These are phyloP conservation scores for Rossbeevera mucosa DNA, from an alignment of 768 basidiomycete species.

Conservation along the genomic window DNA sequence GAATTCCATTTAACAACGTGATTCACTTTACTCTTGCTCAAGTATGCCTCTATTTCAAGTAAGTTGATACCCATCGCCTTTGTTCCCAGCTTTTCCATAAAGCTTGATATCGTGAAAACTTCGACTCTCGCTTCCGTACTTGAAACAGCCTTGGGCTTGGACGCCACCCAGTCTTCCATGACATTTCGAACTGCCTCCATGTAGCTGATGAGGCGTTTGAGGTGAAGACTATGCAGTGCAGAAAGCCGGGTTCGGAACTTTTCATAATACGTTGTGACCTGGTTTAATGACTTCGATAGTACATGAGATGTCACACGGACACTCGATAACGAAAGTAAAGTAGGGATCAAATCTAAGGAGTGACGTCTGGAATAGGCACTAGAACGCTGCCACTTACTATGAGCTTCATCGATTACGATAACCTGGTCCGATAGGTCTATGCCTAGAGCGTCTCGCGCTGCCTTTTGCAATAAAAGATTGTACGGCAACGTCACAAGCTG, in stretches of 20 bases:
- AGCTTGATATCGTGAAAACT: slow-evolving; percentile 63
- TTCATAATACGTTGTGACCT: slow-evolving; percentile 71
- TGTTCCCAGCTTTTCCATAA: slow-evolving; percentile 62
- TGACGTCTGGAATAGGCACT: slow-evolving; percentile 1
- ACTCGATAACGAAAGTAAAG: slow-evolving; percentile 82
- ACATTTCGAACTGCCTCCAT: slow-evolving; percentile 65
- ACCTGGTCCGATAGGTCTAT: slow-evolving; percentile 83
- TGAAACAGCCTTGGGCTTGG: slow-evolving; percentile 15
- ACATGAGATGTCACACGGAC: slow-evolving; percentile 53
- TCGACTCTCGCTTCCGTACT: slow-evolving; percentile 36
- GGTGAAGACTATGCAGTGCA: slow-evolving; percentile 65
- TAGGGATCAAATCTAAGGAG: slow-evolving; percentile 75
- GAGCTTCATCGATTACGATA: slow-evolving; percentile 93
- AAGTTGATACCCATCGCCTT: slow-evolving; percentile 76
- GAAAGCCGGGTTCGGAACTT: slow-evolving; percentile 78
- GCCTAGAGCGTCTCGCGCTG: slow-evolving; percentile 80
- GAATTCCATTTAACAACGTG: background rate
- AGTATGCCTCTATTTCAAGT: slow-evolving; percentile 75
- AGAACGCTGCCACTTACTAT: slow-evolving; percentile 56
- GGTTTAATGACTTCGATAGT: slow-evolving; percentile 60
- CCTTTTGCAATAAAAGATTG: slow-evolving; percentile 80
- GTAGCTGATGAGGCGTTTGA: slow-evolving; percentile 74
- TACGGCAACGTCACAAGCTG: slow-evolving; percentile 93
- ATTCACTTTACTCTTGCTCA: slow-evolving; percentile 85
- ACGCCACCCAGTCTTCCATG: slow-evolving; percentile 45